Conservation (phyloP, 192 early-diverging fungal species). For the Geosiphon pyriformis region DNA sequence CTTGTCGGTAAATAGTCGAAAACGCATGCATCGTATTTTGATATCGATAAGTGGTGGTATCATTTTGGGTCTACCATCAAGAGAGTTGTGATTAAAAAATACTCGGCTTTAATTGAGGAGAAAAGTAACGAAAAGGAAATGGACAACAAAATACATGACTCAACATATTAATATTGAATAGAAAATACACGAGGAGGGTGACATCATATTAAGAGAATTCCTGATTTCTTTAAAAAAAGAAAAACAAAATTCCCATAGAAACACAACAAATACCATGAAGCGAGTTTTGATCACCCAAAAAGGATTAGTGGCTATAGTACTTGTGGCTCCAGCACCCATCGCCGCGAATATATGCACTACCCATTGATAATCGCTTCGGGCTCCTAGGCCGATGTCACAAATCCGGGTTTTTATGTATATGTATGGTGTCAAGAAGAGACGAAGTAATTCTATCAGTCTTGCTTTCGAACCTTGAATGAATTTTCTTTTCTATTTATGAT, state of each 20-base stretch:
- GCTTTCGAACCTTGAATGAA: not conserved
- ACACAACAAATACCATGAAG: slow-evolving; percentile 60
- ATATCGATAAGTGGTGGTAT: slow-evolving; percentile 72
- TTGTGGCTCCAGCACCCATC: slow-evolving; percentile 74
- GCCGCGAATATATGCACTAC: slow-evolving; percentile 79
- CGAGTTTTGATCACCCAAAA: slow-evolving; percentile 91
- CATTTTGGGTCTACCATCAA: slow-evolving; percentile 62
- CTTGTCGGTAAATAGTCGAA: slow-evolving; percentile 60
- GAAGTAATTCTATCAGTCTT: not conserved
- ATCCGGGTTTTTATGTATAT: too few species aligned
- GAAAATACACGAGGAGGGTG: not conserved
- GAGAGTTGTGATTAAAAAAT: not conserved
- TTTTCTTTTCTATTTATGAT: too few species aligned
- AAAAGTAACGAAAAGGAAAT: not conserved
- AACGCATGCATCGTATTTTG: slow-evolving; percentile 78
- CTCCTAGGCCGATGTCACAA: not conserved
- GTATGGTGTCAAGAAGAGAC: not conserved
- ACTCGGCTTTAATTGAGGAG: too few species aligned
- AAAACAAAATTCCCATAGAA: not conserved
- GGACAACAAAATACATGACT: too few species aligned
- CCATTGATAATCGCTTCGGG: slow-evolving; percentile 26
- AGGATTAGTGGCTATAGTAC: slow-evolving; percentile 78
- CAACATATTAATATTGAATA: not conserved
- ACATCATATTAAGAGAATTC: too few species aligned
- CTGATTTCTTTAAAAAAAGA: too few species aligned